Evolutionary conservation across 2,329 filamentous ascomycete species (phyloP).

Genomic region (Aspergillus spinulosporus): DNA sequence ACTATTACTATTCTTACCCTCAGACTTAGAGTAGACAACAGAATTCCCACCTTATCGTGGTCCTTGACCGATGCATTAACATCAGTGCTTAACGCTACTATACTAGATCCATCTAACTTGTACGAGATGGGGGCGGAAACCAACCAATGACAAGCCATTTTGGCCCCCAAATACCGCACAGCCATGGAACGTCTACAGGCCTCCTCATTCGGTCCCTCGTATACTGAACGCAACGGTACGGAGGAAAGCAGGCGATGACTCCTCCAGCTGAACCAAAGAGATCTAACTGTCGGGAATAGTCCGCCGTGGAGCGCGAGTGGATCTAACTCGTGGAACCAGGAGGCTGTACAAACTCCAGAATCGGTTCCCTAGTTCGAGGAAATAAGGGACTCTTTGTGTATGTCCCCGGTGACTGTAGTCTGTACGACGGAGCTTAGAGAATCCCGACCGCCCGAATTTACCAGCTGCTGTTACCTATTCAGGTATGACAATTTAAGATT

Average conservation of each 20-base stretch:
- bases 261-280: not conserved
- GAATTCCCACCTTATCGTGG: not conserved
- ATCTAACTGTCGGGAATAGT: not conserved
- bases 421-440: not conserved
- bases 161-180: constrained; percentile 4
- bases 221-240: not conserved
- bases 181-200: not conserved
- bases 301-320: not conserved
- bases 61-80: not conserved
- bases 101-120: not conserved
- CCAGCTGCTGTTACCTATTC: not conserved
- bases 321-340: not conserved
- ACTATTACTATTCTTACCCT: not conserved
- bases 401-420: too few relatives aligned
- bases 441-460: not conserved
- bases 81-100: not conserved
- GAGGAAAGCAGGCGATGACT: too few relatives aligned
- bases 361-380: not conserved
- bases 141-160: not conserved
- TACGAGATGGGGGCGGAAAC: not conserved
- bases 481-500: not conserved
- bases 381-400: too few relatives aligned
- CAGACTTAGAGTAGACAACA: not conserved
- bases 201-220: not conserved
- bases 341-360: not conserved